These are phyloP conservation scores for Cutaneotrichosporon cavernicola DNA, from an alignment of 1,284 basidiomycete species.

Conservation along the genomic window DNA sequence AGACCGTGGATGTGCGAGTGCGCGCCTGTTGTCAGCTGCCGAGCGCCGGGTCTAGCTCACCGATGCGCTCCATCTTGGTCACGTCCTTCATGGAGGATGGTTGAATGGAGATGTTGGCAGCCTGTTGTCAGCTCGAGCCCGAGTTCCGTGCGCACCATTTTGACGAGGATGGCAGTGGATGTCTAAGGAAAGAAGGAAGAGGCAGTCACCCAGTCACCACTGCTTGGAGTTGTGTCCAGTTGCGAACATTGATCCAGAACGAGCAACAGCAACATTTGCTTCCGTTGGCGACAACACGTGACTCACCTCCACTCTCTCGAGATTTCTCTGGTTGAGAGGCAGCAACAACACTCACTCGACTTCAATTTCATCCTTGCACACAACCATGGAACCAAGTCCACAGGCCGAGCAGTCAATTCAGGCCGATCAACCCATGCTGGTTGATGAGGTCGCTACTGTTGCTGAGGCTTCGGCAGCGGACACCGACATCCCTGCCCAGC, in stretches of 20 bases:
- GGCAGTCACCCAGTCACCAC: constrained; percentile 4
- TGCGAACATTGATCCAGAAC: constrained; percentile 3
- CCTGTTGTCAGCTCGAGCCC: constrained; percentile 30
- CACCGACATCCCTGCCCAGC: background rate
- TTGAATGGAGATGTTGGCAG: constrained; percentile 54
- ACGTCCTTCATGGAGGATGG: constrained; percentile 67
- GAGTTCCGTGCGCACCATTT: constrained; percentile 15
- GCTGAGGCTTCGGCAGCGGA: background rate
- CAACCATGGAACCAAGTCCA: constrained; percentile 3
- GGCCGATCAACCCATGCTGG: background rate
- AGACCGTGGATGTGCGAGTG: constrained; percentile 96
- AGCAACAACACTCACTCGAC: background rate
- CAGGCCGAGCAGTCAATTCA: background rate
- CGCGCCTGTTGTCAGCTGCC: constrained; percentile 61
- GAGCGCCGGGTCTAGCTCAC: constrained; percentile 53
- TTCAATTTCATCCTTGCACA: background rate
- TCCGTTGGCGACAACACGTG: constrained; percentile 15
- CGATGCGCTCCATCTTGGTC: constrained; percentile 95
- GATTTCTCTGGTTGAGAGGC: constrained; percentile 12
- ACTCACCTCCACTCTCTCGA: constrained; percentile 16
- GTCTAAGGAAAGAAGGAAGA: background rate
- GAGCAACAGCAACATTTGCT: constrained; percentile 5
- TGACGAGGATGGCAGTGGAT: background rate
- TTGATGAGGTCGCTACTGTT: background rate
- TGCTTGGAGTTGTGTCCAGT: background rate